Evolutionary conservation across 2,329 filamentous ascomycete species (phyloP).

Genomic region (Aspergillus awamori): DNA sequence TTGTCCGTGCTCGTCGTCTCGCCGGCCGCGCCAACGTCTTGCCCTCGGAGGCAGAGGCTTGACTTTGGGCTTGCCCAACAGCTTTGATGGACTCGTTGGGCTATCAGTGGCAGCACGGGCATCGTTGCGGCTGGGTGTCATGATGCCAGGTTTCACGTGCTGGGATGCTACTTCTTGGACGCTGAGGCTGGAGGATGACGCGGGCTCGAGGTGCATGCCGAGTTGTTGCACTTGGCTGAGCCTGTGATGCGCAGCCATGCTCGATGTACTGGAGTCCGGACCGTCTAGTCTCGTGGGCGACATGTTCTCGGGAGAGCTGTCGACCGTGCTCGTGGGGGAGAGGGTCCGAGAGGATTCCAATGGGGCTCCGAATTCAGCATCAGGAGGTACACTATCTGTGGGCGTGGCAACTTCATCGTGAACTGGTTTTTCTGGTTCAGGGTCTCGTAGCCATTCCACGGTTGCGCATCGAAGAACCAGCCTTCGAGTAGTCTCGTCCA

Average conservation of each 20-base stretch:
- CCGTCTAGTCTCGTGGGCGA: constrained; percentile 40
- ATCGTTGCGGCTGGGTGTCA: constrained; percentile 71
- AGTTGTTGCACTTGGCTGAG: constrained; percentile 44
- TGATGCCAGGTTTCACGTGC: constrained; percentile 78
- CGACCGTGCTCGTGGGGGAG: constrained; percentile 31
- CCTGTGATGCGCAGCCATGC: constrained; percentile 28
- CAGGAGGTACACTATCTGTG: constrained; percentile 14
- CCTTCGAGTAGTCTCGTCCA: constrained; percentile 53
- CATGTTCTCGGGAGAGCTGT: constrained; percentile 52
- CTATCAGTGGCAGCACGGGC: constrained; percentile 22
- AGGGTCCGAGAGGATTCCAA: constrained; percentile 43
- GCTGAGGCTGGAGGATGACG: constrained; percentile 73
- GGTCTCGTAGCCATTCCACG: constrained; percentile 50
- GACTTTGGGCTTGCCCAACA: constrained; percentile 30
- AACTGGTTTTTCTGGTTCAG: constrained; percentile 28
- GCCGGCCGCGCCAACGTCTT: constrained; percentile 46
- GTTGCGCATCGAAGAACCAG: constrained; percentile 50
- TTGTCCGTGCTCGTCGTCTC: constrained; percentile 37
- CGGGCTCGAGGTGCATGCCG: constrained; percentile 71
- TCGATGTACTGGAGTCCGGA: constrained; percentile 29
- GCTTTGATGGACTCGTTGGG: constrained; percentile 16
- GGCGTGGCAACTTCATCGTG: constrained; percentile 18
- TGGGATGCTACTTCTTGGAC: constrained; percentile 78
- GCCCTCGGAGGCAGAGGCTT: constrained; percentile 48
- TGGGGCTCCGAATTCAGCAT: constrained; percentile 26